These are phyloP conservation scores for barley (Hordeum vulgare) DNA, from an alignment of 176 grass and related monocot species.

Conservation along the genomic window DNA sequence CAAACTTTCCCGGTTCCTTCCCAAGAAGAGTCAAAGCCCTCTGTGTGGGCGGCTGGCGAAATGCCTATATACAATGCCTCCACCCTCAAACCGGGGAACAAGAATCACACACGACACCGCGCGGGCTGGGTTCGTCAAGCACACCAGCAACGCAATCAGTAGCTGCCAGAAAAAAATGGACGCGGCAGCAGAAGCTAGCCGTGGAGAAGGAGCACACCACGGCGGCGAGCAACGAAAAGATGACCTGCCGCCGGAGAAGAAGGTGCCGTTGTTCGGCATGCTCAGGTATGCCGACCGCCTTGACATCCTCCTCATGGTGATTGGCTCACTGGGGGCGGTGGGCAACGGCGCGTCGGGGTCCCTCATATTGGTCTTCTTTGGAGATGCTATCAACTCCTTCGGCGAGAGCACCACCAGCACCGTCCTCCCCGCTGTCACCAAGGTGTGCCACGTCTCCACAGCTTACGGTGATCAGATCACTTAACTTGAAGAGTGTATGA, in stretches of 20 bases:
- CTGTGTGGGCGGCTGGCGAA: no score
- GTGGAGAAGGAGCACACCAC: not conserved
- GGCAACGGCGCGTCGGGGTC: constrained; percentile 45
- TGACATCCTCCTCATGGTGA: constrained; percentile 33
- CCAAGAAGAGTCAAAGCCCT: no score
- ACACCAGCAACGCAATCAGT: no score
- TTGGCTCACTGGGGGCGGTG: constrained; percentile 42
- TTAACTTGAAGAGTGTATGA: not conserved
- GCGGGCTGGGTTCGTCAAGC: no score
- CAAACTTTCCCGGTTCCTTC: not conserved
- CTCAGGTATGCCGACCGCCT: constrained; percentile 38
- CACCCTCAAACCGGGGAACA: no score
- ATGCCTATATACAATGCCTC: no score
- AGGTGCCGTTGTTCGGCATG: constrained; percentile 31
- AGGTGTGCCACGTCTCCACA: constrained; percentile 1
- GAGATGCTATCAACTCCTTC: constrained; percentile 36
- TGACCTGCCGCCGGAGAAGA: not conserved
- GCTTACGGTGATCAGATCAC: not conserved
- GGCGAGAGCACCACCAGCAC: constrained; percentile 11
- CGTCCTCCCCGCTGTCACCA: constrained; percentile 33
- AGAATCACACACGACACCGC: no score
- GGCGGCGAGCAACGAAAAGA: not conserved
- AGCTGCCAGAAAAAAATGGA: not conserved
- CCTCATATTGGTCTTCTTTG: constrained; percentile 43
- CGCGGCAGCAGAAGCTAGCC: not conserved